These are phyloP conservation scores for Candida peoriensis DNA, from an alignment of 805 yeast species.

Conservation along the genomic window DNA sequence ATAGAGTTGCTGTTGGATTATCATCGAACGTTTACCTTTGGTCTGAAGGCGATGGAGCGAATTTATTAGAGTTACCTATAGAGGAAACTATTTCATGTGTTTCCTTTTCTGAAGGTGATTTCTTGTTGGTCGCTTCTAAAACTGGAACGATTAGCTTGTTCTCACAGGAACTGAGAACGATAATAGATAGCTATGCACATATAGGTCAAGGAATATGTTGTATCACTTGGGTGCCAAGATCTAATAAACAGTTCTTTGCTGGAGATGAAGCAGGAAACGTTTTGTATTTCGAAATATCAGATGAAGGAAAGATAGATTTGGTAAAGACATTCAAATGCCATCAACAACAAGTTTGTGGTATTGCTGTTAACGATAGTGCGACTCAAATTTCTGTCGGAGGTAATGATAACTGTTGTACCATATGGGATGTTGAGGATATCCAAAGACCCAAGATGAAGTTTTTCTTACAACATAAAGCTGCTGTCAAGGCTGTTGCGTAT, in stretches of 20 bases:
- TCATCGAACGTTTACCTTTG: constrained; percentile 56
- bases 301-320: constrained; percentile 18
- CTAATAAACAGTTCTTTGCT: constrained; percentile 37
- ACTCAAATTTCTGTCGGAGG: constrained; percentile 74
- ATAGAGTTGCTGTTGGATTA: constrained; percentile 61
- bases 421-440: constrained; percentile 60
- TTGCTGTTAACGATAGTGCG: constrained; percentile 51
- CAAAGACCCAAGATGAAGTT: constrained; percentile 39
- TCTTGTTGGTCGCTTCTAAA: constrained; percentile 52
- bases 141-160: constrained; percentile 48
- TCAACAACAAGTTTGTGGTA: constrained; percentile 59
- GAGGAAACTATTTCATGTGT: constrained; percentile 49
- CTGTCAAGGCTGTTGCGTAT: constrained; percentile 83
- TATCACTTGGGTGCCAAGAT: constrained; percentile 51
- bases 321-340: constrained; percentile 38
- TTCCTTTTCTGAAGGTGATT: constrained; percentile 45
- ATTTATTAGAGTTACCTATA: constrained; percentile 35
- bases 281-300: constrained; percentile 28
- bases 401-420: constrained; percentile 72
- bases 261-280: constrained; percentile 69
- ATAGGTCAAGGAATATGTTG: constrained; percentile 46
- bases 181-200: constrained; percentile 19
- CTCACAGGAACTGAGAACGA: constrained; percentile 26
- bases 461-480: constrained; percentile 67
- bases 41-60: constrained; percentile 47